These are phyloP conservation scores for Didymella pinodella DNA, from an alignment of 2,329 filamentous ascomycete species.

Conservation along the genomic window DNA sequence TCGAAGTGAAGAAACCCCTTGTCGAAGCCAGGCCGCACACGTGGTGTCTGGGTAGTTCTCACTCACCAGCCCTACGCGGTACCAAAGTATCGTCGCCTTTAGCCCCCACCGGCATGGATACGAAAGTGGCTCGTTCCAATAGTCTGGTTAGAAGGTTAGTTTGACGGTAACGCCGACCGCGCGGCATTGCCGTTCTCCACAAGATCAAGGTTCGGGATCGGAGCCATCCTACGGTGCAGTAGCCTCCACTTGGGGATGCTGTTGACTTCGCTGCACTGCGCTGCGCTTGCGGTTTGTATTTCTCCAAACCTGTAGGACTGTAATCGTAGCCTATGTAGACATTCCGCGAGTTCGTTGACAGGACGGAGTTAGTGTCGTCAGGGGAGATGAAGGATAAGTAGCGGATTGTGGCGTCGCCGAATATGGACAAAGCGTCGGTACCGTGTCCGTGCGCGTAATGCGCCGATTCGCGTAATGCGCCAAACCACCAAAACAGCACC, in stretches of 20 bases:
- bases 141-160: conserved; percentile 11
- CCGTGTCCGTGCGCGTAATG: too few species aligned
- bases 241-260: neutral
- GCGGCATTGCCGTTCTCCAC: conserved; percentile 6
- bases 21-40: conserved; percentile 6
- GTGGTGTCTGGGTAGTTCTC: conserved; percentile 2
- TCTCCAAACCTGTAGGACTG: neutral
- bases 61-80: conserved; percentile 15
- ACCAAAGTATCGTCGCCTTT: conserved; percentile 11
- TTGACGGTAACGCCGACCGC: conserved; percentile 11
- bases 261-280: too few species aligned
- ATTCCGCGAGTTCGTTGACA: neutral
- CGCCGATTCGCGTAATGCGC: too few species aligned
- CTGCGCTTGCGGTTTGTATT: neutral
- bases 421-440: neutral
- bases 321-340: neutral
- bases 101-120: conserved; percentile 3
- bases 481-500: too few species aligned
- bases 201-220: neutral
- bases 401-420: conserved; percentile 11
- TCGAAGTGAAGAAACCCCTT: neutral
- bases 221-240: neutral
- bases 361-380: conserved; percentile 1
- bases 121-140: conserved; percentile 15
- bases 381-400: conserved; percentile 13